Conservation (phyloP, 192 early-diverging fungal species). For the Cladochytrium replicatum region DNA sequence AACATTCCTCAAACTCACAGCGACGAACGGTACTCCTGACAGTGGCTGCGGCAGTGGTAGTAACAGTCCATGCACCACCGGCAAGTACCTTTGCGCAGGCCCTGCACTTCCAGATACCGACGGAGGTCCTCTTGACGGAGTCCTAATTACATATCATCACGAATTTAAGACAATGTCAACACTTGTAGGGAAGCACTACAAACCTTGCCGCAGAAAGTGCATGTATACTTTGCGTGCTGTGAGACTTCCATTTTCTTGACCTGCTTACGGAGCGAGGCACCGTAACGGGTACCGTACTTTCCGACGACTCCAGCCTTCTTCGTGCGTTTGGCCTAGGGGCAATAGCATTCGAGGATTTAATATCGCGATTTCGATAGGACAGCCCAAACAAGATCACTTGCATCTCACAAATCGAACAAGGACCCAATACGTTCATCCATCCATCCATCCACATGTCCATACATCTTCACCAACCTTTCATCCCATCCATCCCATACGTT, state of each 20-base stretch:
- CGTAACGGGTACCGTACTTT: slow-evolving; percentile 99
- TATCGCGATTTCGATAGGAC: too few relatives aligned
- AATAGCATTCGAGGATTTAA: too few relatives aligned
- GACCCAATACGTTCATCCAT: too few relatives aligned
- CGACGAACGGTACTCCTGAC: slow-evolving; percentile 94
- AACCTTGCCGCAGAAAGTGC: slow-evolving; percentile 98
- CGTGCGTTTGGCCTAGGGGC: slow-evolving; percentile 95
- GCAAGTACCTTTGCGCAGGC: slow-evolving; percentile 92
- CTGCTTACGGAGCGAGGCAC: slow-evolving; percentile 96
- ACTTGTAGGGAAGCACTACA: slow-evolving; percentile 2
- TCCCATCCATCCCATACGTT: too few relatives aligned
- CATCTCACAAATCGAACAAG: too few relatives aligned
- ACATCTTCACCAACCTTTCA: too few relatives aligned
- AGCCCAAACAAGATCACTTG: too few relatives aligned
- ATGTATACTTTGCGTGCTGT: slow-evolving; percentile 99
- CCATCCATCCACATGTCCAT: too few relatives aligned
- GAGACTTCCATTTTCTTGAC: slow-evolving; percentile 99
- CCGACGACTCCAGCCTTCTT: slow-evolving; percentile 99
- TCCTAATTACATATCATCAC: slow-evolving; percentile 43
- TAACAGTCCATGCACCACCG: slow-evolving; percentile 94
- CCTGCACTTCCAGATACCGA: slow-evolving; percentile 99
- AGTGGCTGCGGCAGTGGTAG: slow-evolving; percentile 82
- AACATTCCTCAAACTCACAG: slow-evolving; percentile 52
- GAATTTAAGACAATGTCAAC: too few relatives aligned
- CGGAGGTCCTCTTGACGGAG: slow-evolving; percentile 83